These are phyloP conservation scores for Bipolaris bicolor DNA, from an alignment of 2,329 filamentous ascomycete species.

Conservation along the genomic window DNA sequence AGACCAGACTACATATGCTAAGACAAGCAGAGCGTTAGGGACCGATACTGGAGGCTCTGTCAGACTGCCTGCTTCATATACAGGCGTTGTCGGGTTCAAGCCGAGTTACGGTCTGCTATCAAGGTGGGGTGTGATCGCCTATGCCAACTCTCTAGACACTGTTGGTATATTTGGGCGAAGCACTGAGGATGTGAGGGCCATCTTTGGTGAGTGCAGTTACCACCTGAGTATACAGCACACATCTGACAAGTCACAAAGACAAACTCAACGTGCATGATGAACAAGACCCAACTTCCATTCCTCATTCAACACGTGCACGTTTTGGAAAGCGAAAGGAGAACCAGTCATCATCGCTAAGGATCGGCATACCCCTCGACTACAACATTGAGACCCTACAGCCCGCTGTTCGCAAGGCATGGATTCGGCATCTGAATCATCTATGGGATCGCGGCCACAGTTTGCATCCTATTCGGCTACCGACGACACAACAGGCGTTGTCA, in stretches of 20 bases:
- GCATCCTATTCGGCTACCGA: constrained; percentile 78
- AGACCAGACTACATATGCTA: constrained; percentile 17
- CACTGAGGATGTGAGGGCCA: constrained; percentile 53
- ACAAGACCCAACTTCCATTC: constrained; percentile 76
- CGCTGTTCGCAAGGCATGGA: constrained; percentile 73
- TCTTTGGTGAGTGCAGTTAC: constrained; percentile 48
- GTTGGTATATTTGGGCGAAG: constrained; percentile 74
- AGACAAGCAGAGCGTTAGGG: constrained; percentile 68
- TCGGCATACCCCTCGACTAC: constrained; percentile 75
- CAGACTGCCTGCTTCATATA: constrained; percentile 85
- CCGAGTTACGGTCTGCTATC: constrained; percentile 89
- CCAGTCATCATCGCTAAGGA: constrained; percentile 41
- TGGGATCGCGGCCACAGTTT: constrained; percentile 71
- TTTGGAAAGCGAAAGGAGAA: constrained; percentile 9
- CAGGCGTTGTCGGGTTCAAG: constrained; percentile 83
- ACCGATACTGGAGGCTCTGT: constrained; percentile 95
- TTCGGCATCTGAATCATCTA: constrained; percentile 64
- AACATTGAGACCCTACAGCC: constrained; percentile 82
- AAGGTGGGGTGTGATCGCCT: constrained; percentile 84
- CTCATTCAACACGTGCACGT: constrained; percentile 60
- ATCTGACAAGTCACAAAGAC: constrained; percentile 41
- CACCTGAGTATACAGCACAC: no score
- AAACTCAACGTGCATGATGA: constrained; percentile 66
- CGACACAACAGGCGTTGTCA: constrained; percentile 82
- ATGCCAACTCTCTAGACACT: constrained; percentile 91